Percentiles rank a stretch among this genome's conserved stretches.
phyloP scores from a whole-genome alignment of 805 yeast genomes.

The Candida rishiriensis region DNA sequence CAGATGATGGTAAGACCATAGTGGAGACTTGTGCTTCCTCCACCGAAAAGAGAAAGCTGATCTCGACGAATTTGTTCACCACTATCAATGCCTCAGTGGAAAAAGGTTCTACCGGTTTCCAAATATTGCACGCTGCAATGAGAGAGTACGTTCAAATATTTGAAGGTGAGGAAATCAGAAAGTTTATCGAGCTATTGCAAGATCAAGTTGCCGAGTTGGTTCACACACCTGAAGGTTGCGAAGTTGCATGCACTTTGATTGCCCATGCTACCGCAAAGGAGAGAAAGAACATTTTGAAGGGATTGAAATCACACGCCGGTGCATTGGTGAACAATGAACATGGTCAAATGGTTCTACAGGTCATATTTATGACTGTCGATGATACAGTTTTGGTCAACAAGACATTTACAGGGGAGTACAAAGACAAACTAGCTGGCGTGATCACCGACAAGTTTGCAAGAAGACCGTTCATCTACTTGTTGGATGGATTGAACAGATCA shows the following conservation, averaged over 20 bases:
- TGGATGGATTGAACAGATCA: conserved; percentile 74
- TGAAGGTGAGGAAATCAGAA: conserved; percentile 65
- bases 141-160: conserved; percentile 76
- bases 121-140: conserved; percentile 94
- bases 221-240: conserved; percentile 92
- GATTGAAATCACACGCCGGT: conserved; percentile 70
- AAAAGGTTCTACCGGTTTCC: conserved; percentile 95
- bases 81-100: conserved; percentile 88
- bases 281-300: conserved; percentile 70
- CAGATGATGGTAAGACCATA: conserved; percentile 59
- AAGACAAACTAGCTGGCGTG: conserved; percentile 48
- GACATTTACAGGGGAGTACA: conserved; percentile 59
- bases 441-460: conserved; percentile 73
- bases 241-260: conserved; percentile 78
- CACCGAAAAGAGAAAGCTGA: conserved; percentile 72
- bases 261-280: conserved; percentile 89
- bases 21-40: conserved; percentile 62
- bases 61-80: conserved; percentile 70
- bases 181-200: conserved; percentile 73
- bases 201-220: conserved; percentile 94
- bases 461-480: conserved; percentile 79
- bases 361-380: conserved; percentile 82
- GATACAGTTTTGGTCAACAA: conserved; percentile 83
- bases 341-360: conserved; percentile 77
- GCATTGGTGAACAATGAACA: conserved; percentile 77